A percentile compares a stretch with the other conserved stretches of the same genome.
Conservation (phyloP, 768 basidiomycete species). For the Pseudohyphozyma bogoriensis region DNA sequence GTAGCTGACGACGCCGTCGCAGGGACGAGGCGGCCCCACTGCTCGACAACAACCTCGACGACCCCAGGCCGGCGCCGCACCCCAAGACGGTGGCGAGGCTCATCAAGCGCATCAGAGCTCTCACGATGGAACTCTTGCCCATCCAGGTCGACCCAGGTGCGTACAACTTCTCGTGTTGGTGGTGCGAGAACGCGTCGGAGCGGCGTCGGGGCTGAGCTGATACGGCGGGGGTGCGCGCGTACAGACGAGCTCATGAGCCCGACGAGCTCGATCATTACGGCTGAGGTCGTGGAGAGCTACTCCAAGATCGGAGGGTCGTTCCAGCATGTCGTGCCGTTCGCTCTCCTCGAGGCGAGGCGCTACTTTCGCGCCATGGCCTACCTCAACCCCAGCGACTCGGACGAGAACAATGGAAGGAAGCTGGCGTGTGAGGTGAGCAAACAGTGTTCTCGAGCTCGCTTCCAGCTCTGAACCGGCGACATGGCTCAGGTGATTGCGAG, state of each 20-base stretch:
- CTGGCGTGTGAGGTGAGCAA: slow-evolving; percentile 26
- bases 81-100: slow-evolving; percentile 13
- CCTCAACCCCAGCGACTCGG: slow-evolving; percentile 30
- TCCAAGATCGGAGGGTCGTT: slow-evolving; percentile 29
- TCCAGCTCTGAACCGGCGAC: too few relatives aligned
- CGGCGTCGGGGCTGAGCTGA: not conserved
- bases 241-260: slow-evolving; percentile 22
- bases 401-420: slow-evolving; percentile 31
- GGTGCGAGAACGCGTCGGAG: not conserved
- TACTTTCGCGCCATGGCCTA: slow-evolving; percentile 18
- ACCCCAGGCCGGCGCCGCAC: too few relatives aligned
- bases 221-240: not conserved
- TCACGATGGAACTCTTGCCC: slow-evolving; percentile 30
- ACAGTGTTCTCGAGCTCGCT: too few relatives aligned
- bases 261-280: slow-evolving; percentile 26
- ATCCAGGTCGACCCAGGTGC: slow-evolving; percentile 27
- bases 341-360: slow-evolving; percentile 27
- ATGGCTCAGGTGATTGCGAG: too few relatives aligned
- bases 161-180: not conserved
- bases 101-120: slow-evolving; percentile 21
- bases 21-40: too few relatives aligned
- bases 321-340: slow-evolving; percentile 28
- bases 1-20: too few relatives aligned
- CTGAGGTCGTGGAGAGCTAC: slow-evolving; percentile 28
- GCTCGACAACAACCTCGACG: too few relatives aligned